Evolutionary conservation across 2,329 filamentous ascomycete genomes (phyloP), one percentile per base, ranked within the genome.

Genomic region (Thermothelomyces thermophilus): DNA sequence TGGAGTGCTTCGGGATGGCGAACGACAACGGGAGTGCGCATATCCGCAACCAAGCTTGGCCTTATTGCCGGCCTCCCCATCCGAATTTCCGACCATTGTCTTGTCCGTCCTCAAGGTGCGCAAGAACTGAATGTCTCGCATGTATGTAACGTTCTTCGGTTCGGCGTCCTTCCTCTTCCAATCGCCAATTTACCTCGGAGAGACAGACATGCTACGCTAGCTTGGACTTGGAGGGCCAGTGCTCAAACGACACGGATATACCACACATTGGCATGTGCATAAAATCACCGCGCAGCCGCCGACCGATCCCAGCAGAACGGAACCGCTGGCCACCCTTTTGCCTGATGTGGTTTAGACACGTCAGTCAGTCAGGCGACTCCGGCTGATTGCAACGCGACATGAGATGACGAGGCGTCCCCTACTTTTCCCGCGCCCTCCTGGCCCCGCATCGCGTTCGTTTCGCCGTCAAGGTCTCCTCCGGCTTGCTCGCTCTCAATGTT

Each of bases 311-410:
- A 42, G 46, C 45, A 47, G 41, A 41, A 28, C 41, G 54, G 54
- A 47, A 56, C 52, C 19, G 48, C 44, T 49, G n/a, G n/a, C n/a
- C n/a, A 50, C 46, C 43, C 39, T 50, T 50, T 22, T 47, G 43
- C 39, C 44, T 39, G 37, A 24, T 26, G 19, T 19, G 30, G 16
- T 5, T 22, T 9, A 47, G 13, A 48, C 45, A 40, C 44, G 34
- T 48, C 50, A 41, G 28, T 19, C 9, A 16, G 24, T 5, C 24
- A 26, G 34, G 39, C 43, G 24, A 41, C 4, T 16, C 19, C n/a
- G 6, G 9, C 16, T 19, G 24, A 41, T 17, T 19, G n/a, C 26
- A 30, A 16, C 39, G 39, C n/a, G 24, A 24, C 7, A 41, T 24
- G 24, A 26, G 24, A 26, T 5, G 5, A 26, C 5, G 9, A 26